A percentile compares a stretch with the other conserved stretches of the same genome.
phyloP scores from a whole-genome alignment of 2,329 filamentous ascomycete species.

The Stagonosporopsis vannaccii region DNA sequence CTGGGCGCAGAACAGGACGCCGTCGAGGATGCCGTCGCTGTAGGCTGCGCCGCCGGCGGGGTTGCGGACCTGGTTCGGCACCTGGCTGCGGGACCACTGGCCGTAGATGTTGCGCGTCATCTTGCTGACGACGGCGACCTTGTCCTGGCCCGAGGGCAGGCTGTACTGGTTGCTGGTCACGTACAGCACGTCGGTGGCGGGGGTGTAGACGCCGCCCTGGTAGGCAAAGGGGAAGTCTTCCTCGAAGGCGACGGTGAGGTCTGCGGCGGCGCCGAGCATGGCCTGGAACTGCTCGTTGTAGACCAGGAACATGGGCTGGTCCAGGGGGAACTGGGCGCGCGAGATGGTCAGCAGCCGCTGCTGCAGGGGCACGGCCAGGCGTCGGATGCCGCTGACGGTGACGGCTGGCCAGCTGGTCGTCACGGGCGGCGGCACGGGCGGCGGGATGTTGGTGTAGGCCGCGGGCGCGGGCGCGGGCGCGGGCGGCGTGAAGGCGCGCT shows the following conservation, averaged over 20 bases:
- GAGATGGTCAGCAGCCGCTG: constrained; percentile 19
- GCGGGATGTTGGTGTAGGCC: constrained; percentile 12
- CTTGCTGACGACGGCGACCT: constrained; percentile 30
- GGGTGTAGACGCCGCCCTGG: constrained; percentile 55
- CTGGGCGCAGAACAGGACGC: constrained; percentile 46
- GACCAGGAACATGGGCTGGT: constrained; percentile 18
- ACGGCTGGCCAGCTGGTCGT: constrained; percentile 16
- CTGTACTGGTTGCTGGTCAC: constrained; percentile 50
- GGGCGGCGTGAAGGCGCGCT: constrained; percentile 9
- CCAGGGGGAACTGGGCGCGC: constrained; percentile 8
- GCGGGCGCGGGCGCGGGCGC: constrained; percentile 12
- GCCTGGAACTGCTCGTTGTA: constrained; percentile 19
- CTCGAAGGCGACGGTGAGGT: constrained; percentile 23
- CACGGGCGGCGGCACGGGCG: background rate
- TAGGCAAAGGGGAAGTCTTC: constrained; percentile 74
- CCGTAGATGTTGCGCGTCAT: constrained; percentile 19
- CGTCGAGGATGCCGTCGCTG: constrained; percentile 24
- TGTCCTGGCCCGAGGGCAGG: constrained; percentile 24
- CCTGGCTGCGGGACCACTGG: constrained; percentile 17
- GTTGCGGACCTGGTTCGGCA: constrained; percentile 25
- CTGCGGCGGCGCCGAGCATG: constrained; percentile 18
- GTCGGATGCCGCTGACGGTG: constrained; percentile 16
- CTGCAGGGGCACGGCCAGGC: constrained; percentile 14
- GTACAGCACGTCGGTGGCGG: constrained; percentile 42
- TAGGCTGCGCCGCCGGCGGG: constrained; percentile 41